A percentile compares a stretch with the other conserved stretches of the same genome.
Conservation (phyloP, 352 stramenopile genomes). For the Hyphochytrium catenoides region DNA sequence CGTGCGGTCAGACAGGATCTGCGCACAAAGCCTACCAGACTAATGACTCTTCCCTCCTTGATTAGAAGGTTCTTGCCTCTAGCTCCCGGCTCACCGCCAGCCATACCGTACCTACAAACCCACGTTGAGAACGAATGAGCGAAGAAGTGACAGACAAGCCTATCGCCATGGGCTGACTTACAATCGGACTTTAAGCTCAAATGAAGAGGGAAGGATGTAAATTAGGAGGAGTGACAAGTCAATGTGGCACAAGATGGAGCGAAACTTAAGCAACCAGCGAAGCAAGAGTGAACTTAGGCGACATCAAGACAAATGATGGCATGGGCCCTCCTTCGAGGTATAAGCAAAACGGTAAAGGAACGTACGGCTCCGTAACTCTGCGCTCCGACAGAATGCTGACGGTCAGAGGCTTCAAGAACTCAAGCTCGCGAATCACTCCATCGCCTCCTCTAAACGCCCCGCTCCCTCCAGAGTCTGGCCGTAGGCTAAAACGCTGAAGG, state of each 20-base stretch:
- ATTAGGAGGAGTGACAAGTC: no score
- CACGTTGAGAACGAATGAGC: no score
- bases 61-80: conserved; percentile 79
- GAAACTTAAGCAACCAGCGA: no score
- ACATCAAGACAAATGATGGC: no score
- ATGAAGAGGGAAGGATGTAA: no score
- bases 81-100: conserved; percentile 61
- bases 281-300: no score
- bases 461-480: conserved; percentile 59
- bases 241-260: no score
- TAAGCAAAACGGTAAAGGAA: not conserved
- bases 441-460: conserved; percentile 77
- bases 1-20: conserved; percentile 12
- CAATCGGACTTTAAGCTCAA: no score
- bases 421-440: conserved; percentile 83
- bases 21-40: conserved; percentile 18
- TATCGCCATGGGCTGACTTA: no score
- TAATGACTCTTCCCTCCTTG: conserved; percentile 29
- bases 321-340: no score
- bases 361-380: conserved; percentile 61
- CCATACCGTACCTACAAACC: conserved; percentile 56
- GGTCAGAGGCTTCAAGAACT: conserved; percentile 78
- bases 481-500: conserved; percentile 53
- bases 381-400: conserved; percentile 94
- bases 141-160: no score